Base-by-base conservation (phyloP, 2,329 filamentous ascomycete genomes). In the Cladosporium austrohemisphaericum region DNA sequence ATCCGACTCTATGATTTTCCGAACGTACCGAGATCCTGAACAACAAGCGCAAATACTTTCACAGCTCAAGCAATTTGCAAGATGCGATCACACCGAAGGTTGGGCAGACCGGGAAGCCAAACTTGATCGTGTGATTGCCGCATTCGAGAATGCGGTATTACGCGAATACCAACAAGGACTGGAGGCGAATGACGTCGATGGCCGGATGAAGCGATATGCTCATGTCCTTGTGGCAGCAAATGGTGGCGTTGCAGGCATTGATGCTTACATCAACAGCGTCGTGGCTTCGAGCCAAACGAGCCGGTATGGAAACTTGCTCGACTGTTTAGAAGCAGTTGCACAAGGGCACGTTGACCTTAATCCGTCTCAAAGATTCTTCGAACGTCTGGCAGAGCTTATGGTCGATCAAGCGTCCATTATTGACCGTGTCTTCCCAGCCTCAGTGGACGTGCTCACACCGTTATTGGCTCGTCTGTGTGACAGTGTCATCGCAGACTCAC, bases 111-210 rank as follows among this genome's bases (percentile, higher is more conserved):
- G 92, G 35, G 80, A 86, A 60, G 81, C 86, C 54, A 87, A 85
- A 62, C 72, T 98, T 16, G 74, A 80, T 29, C 79, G 77, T 19
- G 90, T 94, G 78, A 80, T 85, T 56, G 78, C 78, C 29, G 84
- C 93, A 52, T 98, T 98, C 61, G 92, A 97, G 69, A 90, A 85
- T 50, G 90, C 91, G 3, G 91, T 94, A 3, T 71, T 96, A 44
- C 80, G 86, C 41, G 93, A 98, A 66, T 98, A 98, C 58, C 87
- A 94, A 68, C 86, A 93, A 56, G 93, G 89, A 3, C 95, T 94
- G 57, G 88, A 93, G 65, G 84, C 83, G 35, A 87, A 86, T 71
- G 92, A 98, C 65, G 83, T 94, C 47, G 86, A 95, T 56, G 90
- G 88, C 2, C 78, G 84, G 47, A 96, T 97, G 92, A 83, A 79